Base-by-base conservation (phyloP, 371 early-diverging fungal species). In the Apophysomyces elegans region DNA sequence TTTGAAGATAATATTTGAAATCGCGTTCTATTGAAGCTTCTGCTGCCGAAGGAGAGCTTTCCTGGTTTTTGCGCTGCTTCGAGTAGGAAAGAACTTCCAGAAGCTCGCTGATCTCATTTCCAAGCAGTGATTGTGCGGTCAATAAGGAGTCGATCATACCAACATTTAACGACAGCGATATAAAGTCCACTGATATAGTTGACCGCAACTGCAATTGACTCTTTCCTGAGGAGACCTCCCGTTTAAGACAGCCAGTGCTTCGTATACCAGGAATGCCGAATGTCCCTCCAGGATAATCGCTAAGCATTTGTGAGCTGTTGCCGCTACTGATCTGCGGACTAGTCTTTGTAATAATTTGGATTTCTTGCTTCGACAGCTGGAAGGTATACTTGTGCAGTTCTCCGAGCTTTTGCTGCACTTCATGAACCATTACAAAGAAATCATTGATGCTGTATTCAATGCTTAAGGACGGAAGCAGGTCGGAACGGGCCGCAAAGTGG, bases 81-180 rank as follows among this genome's bases (percentile, higher is more conserved):
- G 83, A 84, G 60, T 88, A 92, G 8, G 88, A 65, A 14, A 91
- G 59, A 1, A 91, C 83, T 54, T 94, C 93, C 5, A 92, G 67
- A 18, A 92, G 73, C 50, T 95, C 95, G 63, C 88, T 93, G 46
- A 92, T 68, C 73, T 95, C 95, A 47, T 84, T 87, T 2, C 91
- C 91, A 26, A 95, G 73, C 0, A 92, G 72, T 1, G 91, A 90
- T 56, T 93, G 94, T 3, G 93, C 86, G 0, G 92, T 93, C 14
- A 93, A 62, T 21, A 95, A 72, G 38, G 93, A 90, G 59, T 93
- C 92, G 63, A 93, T 80, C 71, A 93, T 80, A 60, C 86, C 81
- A n/a, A 84, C 92, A 66, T 89, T 84, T 59, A 93, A 68, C 1
- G 81, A 78, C 65, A 90, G 72, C 21, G 88, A 85, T 7, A 93